These are phyloP conservation scores for Oenanthe javanica DNA, from an alignment of 140 eudicot genomes.

Conservation along the genomic window DNA sequence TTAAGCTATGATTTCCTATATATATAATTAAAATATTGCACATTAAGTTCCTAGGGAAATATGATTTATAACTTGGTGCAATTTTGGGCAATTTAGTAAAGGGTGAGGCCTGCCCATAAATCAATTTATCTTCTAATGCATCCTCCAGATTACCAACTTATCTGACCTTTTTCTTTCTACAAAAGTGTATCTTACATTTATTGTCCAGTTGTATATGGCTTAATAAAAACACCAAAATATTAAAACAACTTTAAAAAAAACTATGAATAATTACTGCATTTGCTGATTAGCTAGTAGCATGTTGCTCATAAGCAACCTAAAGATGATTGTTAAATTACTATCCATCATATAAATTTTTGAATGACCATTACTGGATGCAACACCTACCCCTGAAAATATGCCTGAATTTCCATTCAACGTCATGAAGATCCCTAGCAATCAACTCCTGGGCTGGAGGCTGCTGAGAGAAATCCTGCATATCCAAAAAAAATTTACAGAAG, in stretches of 20 bases:
- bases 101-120: not conserved
- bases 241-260: not conserved
- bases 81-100: not conserved
- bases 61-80: not conserved
- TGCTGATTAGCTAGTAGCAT: not conserved
- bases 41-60: not conserved
- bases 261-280: not conserved
- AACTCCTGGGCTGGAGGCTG: slow-evolving; percentile 98
- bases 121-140: not conserved
- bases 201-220: not conserved
- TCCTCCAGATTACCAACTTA: slow-evolving; percentile 3
- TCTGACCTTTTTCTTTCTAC: not conserved
- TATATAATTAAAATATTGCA: not conserved
- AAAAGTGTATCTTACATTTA: not conserved
- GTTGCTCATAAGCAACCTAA: not conserved
- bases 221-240: not conserved
- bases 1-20: not conserved
- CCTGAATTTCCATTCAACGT: slow-evolving; percentile 94
- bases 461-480: slow-evolving; percentile 78
- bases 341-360: not conserved
- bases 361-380: not conserved
- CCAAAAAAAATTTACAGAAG: slow-evolving; percentile 11
- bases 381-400: slow-evolving; percentile 86
- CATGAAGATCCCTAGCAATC: slow-evolving; percentile 94
- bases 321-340: not conserved